phyloP scores from a whole-genome alignment of 306 rosid species.

The Dalbergia cochinchinensis region DNA sequence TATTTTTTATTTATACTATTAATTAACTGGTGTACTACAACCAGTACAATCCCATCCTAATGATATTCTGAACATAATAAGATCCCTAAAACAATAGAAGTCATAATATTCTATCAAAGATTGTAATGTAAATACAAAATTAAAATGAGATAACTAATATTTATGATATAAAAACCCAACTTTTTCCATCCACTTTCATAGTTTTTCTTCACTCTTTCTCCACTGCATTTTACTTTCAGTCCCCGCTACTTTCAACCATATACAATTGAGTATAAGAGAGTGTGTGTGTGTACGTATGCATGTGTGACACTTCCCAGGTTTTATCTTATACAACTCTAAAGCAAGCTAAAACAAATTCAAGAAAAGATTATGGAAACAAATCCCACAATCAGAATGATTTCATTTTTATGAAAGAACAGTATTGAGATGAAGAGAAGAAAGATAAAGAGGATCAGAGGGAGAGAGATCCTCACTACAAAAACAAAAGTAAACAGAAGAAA shows the following conservation, averaged over 20 bases:
- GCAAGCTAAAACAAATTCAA: conserved; percentile 6
- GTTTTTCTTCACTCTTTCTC: background rate
- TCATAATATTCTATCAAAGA: background rate
- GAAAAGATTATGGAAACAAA: conserved; percentile 16
- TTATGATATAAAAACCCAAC: background rate
- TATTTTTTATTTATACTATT: background rate
- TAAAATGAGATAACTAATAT: background rate
- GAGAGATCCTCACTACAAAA: no score
- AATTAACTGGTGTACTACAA: background rate
- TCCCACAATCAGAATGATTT: background rate
- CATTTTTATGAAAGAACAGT: no score
- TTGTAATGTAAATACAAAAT: background rate
- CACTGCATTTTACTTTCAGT: background rate
- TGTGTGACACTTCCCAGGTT: background rate
- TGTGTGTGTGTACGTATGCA: background rate
- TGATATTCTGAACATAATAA: background rate
- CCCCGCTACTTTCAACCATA: conserved; percentile 24
- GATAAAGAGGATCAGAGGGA: no score
- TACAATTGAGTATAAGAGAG: background rate
- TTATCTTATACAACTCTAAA: conserved; percentile 5
- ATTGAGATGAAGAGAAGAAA: no score
- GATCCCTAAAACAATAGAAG: background rate
- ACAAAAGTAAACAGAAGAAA: no score
- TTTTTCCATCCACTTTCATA: background rate
- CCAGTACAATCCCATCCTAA: background rate